Evolutionary conservation across 139 green algal genomes (phyloP).

Genomic region (Trebouxia sp.): DNA sequence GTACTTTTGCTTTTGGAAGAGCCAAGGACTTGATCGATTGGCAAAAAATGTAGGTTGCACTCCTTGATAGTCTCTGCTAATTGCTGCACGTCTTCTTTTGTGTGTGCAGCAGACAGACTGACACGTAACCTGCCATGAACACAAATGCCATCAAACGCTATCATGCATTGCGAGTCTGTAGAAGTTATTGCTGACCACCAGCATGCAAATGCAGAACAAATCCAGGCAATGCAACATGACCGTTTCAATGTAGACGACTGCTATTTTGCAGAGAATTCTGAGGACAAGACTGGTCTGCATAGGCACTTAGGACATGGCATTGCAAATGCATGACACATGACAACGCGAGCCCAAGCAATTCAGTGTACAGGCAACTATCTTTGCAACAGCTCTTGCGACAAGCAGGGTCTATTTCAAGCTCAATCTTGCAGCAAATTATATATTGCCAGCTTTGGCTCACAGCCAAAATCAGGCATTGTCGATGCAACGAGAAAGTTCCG

Average conservation of each 20-base stretch:
- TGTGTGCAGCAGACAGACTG: constrained; percentile 80
- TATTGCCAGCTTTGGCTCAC: background rate
- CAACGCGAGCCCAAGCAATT: no score
- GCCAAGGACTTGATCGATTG: background rate
- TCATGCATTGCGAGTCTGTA: background rate
- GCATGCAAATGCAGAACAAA: background rate
- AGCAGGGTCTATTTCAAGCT: background rate
- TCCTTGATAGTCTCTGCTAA: constrained; percentile 50
- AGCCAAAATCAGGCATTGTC: background rate
- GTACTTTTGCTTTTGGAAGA: no score
- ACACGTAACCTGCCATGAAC: constrained; percentile 63
- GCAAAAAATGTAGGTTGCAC: constrained; percentile 26
- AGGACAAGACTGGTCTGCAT: no score
- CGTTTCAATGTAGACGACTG: no score
- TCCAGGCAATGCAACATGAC: no score
- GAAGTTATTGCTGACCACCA: background rate
- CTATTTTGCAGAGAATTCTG: no score
- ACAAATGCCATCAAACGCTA: no score
- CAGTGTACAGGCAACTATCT: no score
- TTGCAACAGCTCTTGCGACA: background rate
- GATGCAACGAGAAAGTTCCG: background rate
- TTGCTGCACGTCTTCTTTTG: constrained; percentile 54
- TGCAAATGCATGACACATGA: no score
- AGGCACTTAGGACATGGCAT: no score
- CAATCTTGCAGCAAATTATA: background rate